Evolutionary conservation across 768 basidiomycete species (phyloP), one percentile per base, ranked within the genome.

Genomic region (Macrolepiota albuminosa): DNA sequence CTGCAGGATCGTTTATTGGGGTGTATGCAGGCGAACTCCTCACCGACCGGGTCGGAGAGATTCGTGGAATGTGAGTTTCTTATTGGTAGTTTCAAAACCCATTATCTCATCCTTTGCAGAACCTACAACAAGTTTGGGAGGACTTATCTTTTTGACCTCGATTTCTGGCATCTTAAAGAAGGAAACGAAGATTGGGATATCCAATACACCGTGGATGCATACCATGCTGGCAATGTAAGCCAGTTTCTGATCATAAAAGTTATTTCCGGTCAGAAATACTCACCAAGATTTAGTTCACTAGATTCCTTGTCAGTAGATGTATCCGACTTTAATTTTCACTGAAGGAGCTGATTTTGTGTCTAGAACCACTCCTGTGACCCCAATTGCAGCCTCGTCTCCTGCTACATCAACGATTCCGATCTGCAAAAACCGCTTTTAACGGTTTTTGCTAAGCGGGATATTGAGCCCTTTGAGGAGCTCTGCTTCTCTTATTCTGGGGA

Each of bases 331-430:
- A 11, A 16, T 24, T 46, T 49, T 43, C 37, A 31, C 18, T n/a
- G 5, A 2, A 54, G 14, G 52, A 18, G 5, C 26, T 29, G 36
- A 37, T n/a, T 43, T 56, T 43, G 34, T 14, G 18, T 33, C 2
- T 60, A 95, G 93, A 97, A 96, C 64, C 93, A 97, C 64, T 93
- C 89, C 18, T 96, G 95, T 66, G 87, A 93, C 58, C 94, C 94
- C 0, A 97, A 96, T 68, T 86, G 88, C 63, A 69, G 69, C 6
- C 80, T 94, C 24, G 79, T 80, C n/a, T 78, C 90, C 0, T 87
- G 83, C 48, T 91, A 94, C 65, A 86, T 91, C 71, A 87, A 93
- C 64, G 92, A 93, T 54, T 80, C 82, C 13, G 83, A 91, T 64
- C 66, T 88, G 16, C 75, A 84, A 11, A 91, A 89, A 67, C 90